phyloP scores from a whole-genome alignment of 2,329 filamentous ascomycete species.

The Aspergillus carbonarius region DNA sequence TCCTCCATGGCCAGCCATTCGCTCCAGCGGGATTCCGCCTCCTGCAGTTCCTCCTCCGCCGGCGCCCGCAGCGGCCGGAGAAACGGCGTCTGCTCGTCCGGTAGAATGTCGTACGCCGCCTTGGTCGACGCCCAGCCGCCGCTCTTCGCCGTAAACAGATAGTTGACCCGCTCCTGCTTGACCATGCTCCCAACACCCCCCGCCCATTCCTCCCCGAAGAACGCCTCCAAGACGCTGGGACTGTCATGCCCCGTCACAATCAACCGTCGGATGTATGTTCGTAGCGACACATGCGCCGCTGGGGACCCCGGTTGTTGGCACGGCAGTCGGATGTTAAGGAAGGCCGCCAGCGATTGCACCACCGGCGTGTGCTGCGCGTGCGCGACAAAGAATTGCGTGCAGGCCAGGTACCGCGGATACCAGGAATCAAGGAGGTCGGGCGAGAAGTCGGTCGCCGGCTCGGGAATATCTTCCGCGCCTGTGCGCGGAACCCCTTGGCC shows the following conservation, averaged over 20 bases:
- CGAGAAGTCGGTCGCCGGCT: conserved; percentile 32
- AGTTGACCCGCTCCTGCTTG: conserved; percentile 87
- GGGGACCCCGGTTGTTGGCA: conserved; percentile 60
- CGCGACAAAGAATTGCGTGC: conserved; percentile 84
- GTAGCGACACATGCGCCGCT: conserved; percentile 59
- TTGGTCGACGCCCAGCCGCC: conserved; percentile 87
- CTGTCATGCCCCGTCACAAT: conserved; percentile 91
- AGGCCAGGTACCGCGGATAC: conserved; percentile 85
- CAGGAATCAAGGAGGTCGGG: conserved; percentile 73
- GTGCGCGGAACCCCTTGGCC: not conserved
- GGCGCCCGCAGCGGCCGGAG: conserved; percentile 74
- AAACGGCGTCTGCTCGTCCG: conserved; percentile 82
- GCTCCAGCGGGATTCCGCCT: conserved; percentile 82
- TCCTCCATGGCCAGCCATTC: conserved; percentile 96
- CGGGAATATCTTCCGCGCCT: not conserved
- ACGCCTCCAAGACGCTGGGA: conserved; percentile 77
- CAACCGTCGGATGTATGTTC: conserved; percentile 87
- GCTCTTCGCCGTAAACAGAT: conserved; percentile 91
- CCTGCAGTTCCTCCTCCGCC: conserved; percentile 74
- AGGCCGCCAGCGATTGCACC: conserved; percentile 83
- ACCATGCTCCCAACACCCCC: conserved; percentile 77
- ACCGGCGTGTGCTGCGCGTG: conserved; percentile 75
- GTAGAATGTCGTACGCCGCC: conserved; percentile 80
- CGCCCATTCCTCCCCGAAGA: conserved; percentile 87
- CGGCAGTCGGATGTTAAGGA: conserved; percentile 88